phyloP scores from a whole-genome alignment of 305 asterid genomes.

The Fraxinus angustifolia region DNA sequence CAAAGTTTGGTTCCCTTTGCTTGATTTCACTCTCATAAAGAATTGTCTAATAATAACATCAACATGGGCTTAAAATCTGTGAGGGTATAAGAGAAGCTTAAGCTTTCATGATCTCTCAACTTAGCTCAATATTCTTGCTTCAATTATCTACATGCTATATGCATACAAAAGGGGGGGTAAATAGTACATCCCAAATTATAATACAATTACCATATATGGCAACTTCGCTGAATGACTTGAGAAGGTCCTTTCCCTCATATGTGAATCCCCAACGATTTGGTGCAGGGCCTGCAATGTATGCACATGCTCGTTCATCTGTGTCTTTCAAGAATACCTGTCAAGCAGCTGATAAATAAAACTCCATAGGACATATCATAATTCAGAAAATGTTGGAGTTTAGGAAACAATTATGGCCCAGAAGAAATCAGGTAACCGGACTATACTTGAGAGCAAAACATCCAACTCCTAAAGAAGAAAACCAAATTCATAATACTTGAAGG shows the following conservation, averaged over 20 bases:
- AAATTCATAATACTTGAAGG: neutral
- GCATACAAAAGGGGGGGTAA: neutral
- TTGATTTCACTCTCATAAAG: neutral
- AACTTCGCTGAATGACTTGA: conserved; percentile 43
- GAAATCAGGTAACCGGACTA: conserved; percentile 14
- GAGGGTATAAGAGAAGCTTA: conserved; percentile 11
- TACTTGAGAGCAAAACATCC: conserved; percentile 8
- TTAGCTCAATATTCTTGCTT: neutral
- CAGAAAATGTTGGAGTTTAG: neutral
- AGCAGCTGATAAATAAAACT: conserved; percentile 24
- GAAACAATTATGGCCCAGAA: conserved; percentile 9
- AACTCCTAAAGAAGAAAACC: conserved; percentile 17
- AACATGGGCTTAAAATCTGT: neutral
- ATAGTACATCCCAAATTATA: neutral
- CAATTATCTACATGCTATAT: neutral
- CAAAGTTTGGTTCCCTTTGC: neutral
- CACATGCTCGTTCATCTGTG: conserved; percentile 99
- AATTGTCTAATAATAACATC: neutral
- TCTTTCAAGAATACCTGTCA: conserved; percentile 89
- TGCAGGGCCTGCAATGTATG: conserved; percentile 97
- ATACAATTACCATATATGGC: conserved; percentile 47
- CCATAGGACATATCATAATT: conserved; percentile 15
- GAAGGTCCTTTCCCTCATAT: conserved; percentile 77
- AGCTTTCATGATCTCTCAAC: neutral
- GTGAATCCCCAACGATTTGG: conserved; percentile 98